Conservation (phyloP, 225 moss, liverwort and hornwort genomes). For the Climacium dendroides region DNA sequence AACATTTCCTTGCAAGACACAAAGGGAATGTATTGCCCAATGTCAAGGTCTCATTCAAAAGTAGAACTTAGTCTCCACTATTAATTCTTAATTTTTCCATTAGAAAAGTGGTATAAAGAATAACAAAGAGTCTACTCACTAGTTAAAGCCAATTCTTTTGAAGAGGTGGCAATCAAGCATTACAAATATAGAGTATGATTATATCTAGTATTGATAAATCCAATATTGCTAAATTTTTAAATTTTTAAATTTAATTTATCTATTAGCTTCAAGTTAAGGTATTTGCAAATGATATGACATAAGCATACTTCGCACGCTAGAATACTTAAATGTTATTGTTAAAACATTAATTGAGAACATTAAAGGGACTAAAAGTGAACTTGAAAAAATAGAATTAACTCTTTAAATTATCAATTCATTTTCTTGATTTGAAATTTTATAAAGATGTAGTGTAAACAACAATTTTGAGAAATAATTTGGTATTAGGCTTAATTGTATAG, state of each 20-base stretch:
- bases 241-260: too few relatives aligned
- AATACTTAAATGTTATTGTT: not conserved
- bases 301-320: not conserved
- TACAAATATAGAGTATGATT: not conserved
- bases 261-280: not conserved
- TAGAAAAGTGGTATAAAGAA: not conserved
- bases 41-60: not conserved
- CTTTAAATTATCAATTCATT: not conserved
- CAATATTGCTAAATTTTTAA: too few relatives aligned
- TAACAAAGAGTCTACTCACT: not conserved
- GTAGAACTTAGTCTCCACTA: not conserved
- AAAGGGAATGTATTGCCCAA: not conserved
- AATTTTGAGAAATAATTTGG: not conserved
- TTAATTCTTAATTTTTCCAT: not conserved
- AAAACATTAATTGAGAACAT: not conserved
- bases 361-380: not conserved
- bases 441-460: not conserved
- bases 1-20: not conserved
- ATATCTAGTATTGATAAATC: not conserved
- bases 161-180: not conserved
- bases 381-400: not conserved
- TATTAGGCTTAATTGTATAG: not conserved
- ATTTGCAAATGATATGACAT: not conserved
- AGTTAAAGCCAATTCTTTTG: not conserved
- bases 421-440: not conserved